Conservation (phyloP, 2,329 filamentous ascomycete species). For the Pestalotiopsis sp. region DNA sequence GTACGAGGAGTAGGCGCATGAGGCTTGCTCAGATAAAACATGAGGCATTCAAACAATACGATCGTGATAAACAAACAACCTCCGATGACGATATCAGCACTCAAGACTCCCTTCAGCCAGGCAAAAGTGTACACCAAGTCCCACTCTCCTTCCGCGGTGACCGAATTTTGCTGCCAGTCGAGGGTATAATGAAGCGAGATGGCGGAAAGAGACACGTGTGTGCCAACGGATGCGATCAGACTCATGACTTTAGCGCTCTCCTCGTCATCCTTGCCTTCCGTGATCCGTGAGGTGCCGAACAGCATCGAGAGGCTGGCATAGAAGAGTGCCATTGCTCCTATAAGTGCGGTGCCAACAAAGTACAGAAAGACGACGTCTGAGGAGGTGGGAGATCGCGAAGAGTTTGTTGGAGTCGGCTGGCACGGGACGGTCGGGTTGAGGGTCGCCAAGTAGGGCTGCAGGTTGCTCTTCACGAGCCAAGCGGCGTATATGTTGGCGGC, state of each 20-base stretch:
- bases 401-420: not conserved
- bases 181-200: not conserved
- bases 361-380: not conserved
- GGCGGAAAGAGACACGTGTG: not conserved
- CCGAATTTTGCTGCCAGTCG: not conserved
- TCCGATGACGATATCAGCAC: not conserved
- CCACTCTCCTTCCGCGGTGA: not conserved
- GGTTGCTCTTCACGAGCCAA: not conserved
- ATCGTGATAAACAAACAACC: not conserved
- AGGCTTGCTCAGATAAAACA: not conserved
- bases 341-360: not conserved
- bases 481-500: not conserved
- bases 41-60: not conserved
- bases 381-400: not conserved
- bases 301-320: not conserved
- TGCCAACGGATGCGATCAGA: not conserved
- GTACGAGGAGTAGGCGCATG: too few relatives aligned
- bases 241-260: not conserved
- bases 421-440: not conserved
- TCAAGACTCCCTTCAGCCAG: not conserved
- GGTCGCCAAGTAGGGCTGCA: not conserved
- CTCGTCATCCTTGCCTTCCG: not conserved
- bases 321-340: not conserved
- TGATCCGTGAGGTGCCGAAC: not conserved
- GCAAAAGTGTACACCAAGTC: not conserved